These are phyloP conservation scores for Malus sieversii DNA, from an alignment of 306 rosid species.

Conservation along the genomic window DNA sequence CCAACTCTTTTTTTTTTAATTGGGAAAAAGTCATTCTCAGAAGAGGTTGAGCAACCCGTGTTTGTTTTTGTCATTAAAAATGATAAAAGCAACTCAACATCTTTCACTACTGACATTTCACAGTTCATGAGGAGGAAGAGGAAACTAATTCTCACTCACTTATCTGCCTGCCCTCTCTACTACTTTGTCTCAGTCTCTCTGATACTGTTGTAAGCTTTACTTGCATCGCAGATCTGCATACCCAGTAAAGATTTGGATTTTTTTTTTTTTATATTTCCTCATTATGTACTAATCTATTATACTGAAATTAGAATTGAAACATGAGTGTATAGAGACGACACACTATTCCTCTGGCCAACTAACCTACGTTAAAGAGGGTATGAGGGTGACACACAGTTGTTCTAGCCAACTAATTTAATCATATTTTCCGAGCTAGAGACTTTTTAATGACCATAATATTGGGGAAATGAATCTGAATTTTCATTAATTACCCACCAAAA, in stretches of 20 bases:
- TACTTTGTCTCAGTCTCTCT: slow-evolving; percentile 9
- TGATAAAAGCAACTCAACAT: slow-evolving; percentile 22
- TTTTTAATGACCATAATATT: slow-evolving; percentile 20
- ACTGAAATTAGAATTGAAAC: too few species aligned
- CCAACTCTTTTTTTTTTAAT: background rate
- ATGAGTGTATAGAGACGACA: too few species aligned
- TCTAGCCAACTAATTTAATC: too few species aligned
- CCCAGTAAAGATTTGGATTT: slow-evolving; percentile 1
- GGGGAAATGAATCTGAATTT: slow-evolving; percentile 20
- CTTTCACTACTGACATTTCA: slow-evolving; percentile 40
- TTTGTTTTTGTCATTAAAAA: slow-evolving; percentile 17
- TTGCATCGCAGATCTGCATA: slow-evolving; percentile 11
- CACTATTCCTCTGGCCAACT: too few species aligned
- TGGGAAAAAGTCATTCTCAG: slow-evolving; percentile 30
- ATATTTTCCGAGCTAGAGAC: too few species aligned
- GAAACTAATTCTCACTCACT: slow-evolving; percentile 30
- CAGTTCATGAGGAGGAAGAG: slow-evolving; percentile 42
- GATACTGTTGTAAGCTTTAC: slow-evolving; percentile 15
- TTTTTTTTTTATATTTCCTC: too few species aligned
- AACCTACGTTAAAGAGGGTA: too few species aligned
- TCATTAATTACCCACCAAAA: background rate
- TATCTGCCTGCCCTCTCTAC: slow-evolving; percentile 25
- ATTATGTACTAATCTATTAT: too few species aligned
- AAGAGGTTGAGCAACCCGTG: slow-evolving; percentile 37
- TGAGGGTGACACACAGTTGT: too few species aligned